A percentile compares a stretch with the other conserved stretches of the same genome.
These are phyloP conservation scores for Phytophthora cryptogea DNA, from an alignment of 352 stramenopile species.

Conservation along the genomic window DNA sequence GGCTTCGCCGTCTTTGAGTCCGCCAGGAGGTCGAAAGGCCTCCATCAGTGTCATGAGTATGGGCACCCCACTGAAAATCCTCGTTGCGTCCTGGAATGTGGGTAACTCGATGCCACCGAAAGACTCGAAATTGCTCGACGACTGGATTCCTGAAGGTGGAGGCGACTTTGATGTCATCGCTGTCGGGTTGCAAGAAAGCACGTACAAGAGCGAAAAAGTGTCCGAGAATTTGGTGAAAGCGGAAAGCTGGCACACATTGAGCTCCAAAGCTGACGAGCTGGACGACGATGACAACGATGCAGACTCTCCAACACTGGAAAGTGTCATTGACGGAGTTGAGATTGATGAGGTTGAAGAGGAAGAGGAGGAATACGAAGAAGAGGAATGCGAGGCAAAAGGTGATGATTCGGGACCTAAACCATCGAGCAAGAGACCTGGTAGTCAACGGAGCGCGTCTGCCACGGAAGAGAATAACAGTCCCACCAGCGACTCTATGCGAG, in stretches of 20 bases:
- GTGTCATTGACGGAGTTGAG: conserved; percentile 27
- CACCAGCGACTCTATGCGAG: conserved; percentile 16
- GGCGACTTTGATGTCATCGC: conserved; percentile 86
- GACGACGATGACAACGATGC: conserved; percentile 22
- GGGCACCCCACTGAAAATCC: conserved; percentile 45
- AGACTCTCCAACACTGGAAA: conserved; percentile 16
- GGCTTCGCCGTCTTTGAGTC: background rate
- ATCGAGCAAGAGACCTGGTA: conserved; percentile 9
- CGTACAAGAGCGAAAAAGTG: conserved; percentile 62
- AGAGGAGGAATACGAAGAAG: conserved; percentile 36
- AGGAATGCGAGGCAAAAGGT: conserved; percentile 14
- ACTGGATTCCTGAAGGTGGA: conserved; percentile 81
- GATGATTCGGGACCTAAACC: conserved; percentile 11
- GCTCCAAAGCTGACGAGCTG: conserved; percentile 32
- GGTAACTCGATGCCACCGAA: conserved; percentile 84
- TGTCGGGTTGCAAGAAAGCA: conserved; percentile 83
- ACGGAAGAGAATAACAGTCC: conserved; percentile 21
- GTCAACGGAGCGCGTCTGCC: conserved; percentile 8
- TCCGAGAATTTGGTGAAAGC: conserved; percentile 30
- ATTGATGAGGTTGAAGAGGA: conserved; percentile 36
- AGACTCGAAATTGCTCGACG: conserved; percentile 43
- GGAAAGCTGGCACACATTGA: conserved; percentile 27
- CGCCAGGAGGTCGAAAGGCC: conserved; percentile 9
- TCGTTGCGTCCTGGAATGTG: conserved; percentile 86
- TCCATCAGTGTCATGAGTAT: conserved; percentile 16